These are phyloP conservation scores for Paxillus involutus DNA, from an alignment of 768 basidiomycete species.

Conservation along the genomic window DNA sequence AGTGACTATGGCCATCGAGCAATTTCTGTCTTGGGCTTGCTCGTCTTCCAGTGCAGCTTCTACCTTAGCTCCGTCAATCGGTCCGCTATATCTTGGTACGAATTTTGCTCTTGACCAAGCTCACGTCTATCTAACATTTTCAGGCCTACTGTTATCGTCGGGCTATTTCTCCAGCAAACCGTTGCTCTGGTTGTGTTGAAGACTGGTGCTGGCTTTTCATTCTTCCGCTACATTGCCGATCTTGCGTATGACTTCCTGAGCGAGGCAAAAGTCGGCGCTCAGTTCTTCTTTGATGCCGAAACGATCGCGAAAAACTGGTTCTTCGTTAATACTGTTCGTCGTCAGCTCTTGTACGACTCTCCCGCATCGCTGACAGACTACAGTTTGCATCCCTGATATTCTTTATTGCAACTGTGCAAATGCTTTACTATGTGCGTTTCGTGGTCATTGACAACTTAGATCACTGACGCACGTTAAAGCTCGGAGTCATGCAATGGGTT, in stretches of 20 bases:
- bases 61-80: slow-evolving; percentile 66
- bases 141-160: slow-evolving; percentile 87
- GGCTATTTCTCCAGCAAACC: slow-evolving; percentile 80
- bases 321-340: slow-evolving; percentile 73
- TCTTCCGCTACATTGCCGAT: slow-evolving; percentile 82
- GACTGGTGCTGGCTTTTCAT: slow-evolving; percentile 73
- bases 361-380: slow-evolving; percentile 12
- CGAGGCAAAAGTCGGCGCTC: slow-evolving; percentile 66
- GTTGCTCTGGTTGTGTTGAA: slow-evolving; percentile 91
- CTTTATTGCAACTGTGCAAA: slow-evolving; percentile 91
- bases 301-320: slow-evolving; percentile 75
- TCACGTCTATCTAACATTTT: slow-evolving; percentile 1
- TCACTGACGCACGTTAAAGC: slow-evolving; percentile 23
- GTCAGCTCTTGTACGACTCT: slow-evolving; percentile 3
- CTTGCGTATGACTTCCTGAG: slow-evolving; percentile 79
- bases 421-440: slow-evolving; percentile 69
- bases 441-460: background rate
- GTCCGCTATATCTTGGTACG: slow-evolving; percentile 69
- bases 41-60: slow-evolving; percentile 78
- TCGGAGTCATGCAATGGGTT: slow-evolving; percentile 94
- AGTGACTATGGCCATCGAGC: slow-evolving; percentile 77
- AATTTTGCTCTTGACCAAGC: background rate
- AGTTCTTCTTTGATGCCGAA: slow-evolving; percentile 79
- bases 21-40: slow-evolving; percentile 77
- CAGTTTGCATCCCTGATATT: slow-evolving; percentile 83